Conservation (phyloP, 345 rosid species). For the Noccaea bulbosa region DNA sequence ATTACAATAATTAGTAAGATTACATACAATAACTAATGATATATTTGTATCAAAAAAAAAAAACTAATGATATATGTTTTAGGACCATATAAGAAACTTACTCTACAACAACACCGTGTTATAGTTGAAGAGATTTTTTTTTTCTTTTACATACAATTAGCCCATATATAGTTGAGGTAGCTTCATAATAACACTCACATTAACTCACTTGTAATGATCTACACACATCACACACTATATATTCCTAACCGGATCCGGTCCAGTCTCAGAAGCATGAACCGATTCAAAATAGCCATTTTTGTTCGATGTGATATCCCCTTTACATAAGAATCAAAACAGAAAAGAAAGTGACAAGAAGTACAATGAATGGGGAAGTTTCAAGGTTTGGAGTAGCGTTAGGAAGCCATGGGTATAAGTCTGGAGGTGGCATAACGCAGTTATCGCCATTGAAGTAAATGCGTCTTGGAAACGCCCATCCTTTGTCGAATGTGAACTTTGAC, state of each 20-base stretch:
- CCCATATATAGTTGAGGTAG: neutral
- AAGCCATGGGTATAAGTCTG: slow-evolving; percentile 80
- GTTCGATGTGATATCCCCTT: slow-evolving; percentile 24
- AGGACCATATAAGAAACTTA: neutral
- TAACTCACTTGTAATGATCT: slow-evolving; percentile 8
- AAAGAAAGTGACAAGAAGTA: slow-evolving; percentile 41
- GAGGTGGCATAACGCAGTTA: slow-evolving; percentile 88
- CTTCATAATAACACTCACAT: slow-evolving; percentile 12
- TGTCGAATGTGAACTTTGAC: slow-evolving; percentile 64
- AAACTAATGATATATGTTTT: too few species aligned
- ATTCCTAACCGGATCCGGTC: neutral
- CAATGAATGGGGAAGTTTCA: slow-evolving; percentile 31
- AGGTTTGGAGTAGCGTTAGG: slow-evolving; percentile 59
- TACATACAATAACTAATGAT: too few species aligned
- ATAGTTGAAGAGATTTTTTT: neutral
- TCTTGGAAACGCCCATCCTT: slow-evolving; percentile 95
- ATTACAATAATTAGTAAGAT: too few species aligned
- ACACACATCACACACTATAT: neutral
- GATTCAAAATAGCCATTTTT: neutral
- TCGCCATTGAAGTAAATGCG: slow-evolving; percentile 92
- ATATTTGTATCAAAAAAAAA: too few species aligned
- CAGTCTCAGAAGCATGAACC: slow-evolving; percentile 3
- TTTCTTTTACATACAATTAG: neutral
- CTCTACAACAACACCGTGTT: neutral
- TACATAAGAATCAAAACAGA: slow-evolving; percentile 51